Base-by-base conservation (phyloP, 257 asterid genomes). In the Mitragyna speciosa region DNA sequence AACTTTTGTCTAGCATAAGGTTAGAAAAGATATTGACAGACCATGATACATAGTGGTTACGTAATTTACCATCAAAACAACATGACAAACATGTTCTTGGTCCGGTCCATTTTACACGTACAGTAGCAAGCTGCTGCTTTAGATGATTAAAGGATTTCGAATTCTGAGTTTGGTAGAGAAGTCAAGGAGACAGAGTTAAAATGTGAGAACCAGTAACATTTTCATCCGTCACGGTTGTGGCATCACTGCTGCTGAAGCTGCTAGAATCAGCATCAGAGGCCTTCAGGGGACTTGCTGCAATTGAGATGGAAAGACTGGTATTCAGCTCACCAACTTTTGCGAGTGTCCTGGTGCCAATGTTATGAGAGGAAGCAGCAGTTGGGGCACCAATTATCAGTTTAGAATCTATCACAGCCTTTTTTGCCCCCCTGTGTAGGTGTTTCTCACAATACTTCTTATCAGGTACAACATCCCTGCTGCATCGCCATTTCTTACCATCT, bases 401-500 rank as follows among this genome's bases (percentile, higher is more conserved):
- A 14, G 91, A 77, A 36, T 68, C 84, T 41, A 43, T 24, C 2
- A 24, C 49, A 9, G 72, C 69, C 80, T 76, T 85, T 76, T 89
- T 89, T 31, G 87, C 85, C 76, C 96, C 96, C 81, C 97, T 87
- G 85, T 89, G 90, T 89, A 91, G 73, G 89, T 93, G 96, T 5
- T 70, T 73, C 78, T 87, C 86, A 30, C 97, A 93, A 69, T 86
- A 91, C 84, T 88, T 90, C 78, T 88, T 91, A 28, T 66, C 68
- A 22, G 82, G 88, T 47, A 90, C 72, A 12, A 85, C 90, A 17
- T 79, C 78, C 80, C 69, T 84, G 75, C 86, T 81, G 81, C 97
- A 91, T 84, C 86, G 88, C 96, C 97, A 90, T 88, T 84, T 91
- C 83, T 87, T 89, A 64, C 97, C 97, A 80, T 92, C 96, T 7